A percentile compares a stretch with the other conserved stretches of the same genome.
Conservation (phyloP, 495 filamentous ascomycete species). For the Podospora sp. region DNA sequence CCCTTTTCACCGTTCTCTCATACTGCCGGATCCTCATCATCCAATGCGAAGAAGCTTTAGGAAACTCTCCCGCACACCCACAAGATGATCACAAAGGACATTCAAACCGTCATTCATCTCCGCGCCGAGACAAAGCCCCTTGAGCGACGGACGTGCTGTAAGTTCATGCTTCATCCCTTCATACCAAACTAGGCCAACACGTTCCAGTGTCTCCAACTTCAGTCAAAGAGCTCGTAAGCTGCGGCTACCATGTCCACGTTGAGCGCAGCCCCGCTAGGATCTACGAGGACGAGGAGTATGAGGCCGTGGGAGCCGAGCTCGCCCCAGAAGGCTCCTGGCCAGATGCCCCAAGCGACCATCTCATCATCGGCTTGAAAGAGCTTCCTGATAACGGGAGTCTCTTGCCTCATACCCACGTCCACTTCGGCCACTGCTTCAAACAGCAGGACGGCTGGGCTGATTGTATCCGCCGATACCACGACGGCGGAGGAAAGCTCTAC, state of each 20-base stretch:
- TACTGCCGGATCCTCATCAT: not conserved
- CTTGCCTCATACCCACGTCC: constrained; percentile 76
- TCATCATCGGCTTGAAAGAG: constrained; percentile 87
- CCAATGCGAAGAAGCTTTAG: not conserved
- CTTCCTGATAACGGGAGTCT: constrained; percentile 82
- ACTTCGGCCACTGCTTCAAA: constrained; percentile 83
- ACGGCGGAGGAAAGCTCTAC: constrained; percentile 74
- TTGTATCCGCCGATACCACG: constrained; percentile 73
- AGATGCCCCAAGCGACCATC: constrained; percentile 67
- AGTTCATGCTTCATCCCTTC: not conserved
- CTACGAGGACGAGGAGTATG: not conserved
- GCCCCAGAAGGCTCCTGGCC: constrained; percentile 77
- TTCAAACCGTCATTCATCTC: constrained; percentile 33
- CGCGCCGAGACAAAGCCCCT: constrained; percentile 47
- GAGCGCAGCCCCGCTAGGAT: not conserved
- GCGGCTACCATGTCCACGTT: not conserved
- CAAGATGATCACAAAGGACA: not conserved
- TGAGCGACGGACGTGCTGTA: constrained; percentile 52
- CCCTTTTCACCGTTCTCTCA: not conserved
- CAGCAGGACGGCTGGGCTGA: constrained; percentile 77
- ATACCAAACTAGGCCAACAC: not conserved
- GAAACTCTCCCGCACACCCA: not conserved
- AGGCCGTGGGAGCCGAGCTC: constrained; percentile 65
- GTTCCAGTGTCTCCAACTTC: not conserved
- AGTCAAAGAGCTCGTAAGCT: not conserved